Base-by-base conservation (phyloP, 148 eudicot species). In the Persicaria tinctoria region DNA sequence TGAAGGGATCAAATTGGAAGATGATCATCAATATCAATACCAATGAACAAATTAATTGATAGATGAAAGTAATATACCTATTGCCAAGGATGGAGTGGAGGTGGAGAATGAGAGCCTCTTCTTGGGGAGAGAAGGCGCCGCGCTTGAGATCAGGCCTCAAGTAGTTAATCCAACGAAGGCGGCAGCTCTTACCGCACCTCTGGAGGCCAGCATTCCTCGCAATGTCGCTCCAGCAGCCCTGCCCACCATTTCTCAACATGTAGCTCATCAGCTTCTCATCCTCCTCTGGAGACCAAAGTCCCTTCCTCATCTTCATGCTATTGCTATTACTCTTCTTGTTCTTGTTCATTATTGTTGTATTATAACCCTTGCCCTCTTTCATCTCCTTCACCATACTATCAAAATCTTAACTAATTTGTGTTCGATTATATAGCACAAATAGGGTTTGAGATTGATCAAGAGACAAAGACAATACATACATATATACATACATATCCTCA, bases 181-280 rank as follows among this genome's bases (percentile, higher is more conserved):
- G 79, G 63, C 97, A 91, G 51, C 97, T 91, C 83, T 91, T 89
- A 5, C 97, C 97, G 51, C 97, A 87, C 80, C 97, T 79, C 73
- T 79, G 83, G 14, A 91, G 72, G 3, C 93, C 91, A 0, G 97
- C 91, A 74, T 89, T 87, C 32, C 87, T 17, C 2, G 93, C 93
- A 45, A 91, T 91, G 77, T 91, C 97, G 46, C 87, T 89, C 97
- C 97, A 91, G 54, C 97, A 91, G 0, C 96, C 96, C 14, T 89
- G 88, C 0, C 90, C 93, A 47, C 90, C 93, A 47, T 86, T 87
- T 4, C 81, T 83, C 70, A 91, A 4, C 93, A 89, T 89, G 69
- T 89, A 91, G 13, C 76, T 85, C 89, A 89, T 84, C 51, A 91
- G 74, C 86, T 86, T 91, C 77, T 91, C 97, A 60, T 91, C 97